phyloP scores from a whole-genome alignment of 139 green algal genomes.

The Asterochloris sp. region DNA sequence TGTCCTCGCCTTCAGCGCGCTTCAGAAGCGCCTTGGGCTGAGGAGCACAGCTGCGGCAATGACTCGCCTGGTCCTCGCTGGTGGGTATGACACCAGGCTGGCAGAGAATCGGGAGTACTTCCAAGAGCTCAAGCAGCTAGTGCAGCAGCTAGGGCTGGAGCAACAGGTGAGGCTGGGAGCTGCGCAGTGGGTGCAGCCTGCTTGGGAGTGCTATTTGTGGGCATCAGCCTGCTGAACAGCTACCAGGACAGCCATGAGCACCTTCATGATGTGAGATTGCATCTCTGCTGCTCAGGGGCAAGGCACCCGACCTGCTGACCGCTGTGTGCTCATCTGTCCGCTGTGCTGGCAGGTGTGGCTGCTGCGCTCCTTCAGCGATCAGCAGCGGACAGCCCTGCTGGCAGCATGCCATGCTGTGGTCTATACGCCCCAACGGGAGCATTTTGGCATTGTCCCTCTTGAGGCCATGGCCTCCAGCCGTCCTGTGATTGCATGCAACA shows the following conservation, averaged over 20 bases:
- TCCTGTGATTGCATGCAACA: slow-evolving; percentile 87
- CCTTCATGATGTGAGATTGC: too few species aligned
- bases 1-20: slow-evolving; percentile 62
- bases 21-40: slow-evolving; percentile 29
- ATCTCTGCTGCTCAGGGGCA: too few species aligned
- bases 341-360: slow-evolving; percentile 56
- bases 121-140: slow-evolving; percentile 63
- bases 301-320: too few species aligned
- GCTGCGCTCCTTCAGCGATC: slow-evolving; percentile 82
- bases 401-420: slow-evolving; percentile 57
- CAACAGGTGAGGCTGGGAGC: slow-evolving; percentile 62
- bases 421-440: slow-evolving; percentile 92
- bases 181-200: too few species aligned
- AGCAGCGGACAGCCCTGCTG: slow-evolving; percentile 68
- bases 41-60: neutral
- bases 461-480: slow-evolving; percentile 88
- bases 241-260: too few species aligned
- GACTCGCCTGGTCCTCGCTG: slow-evolving; percentile 60
- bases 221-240: too few species aligned
- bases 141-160: slow-evolving; percentile 44
- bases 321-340: too few species aligned
- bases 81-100: slow-evolving; percentile 88
- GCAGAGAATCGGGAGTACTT: slow-evolving; percentile 87
- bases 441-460: slow-evolving; percentile 98
- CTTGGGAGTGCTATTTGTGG: too few species aligned